Base-by-base conservation (phyloP, 257 asterid species). In the Fraxinus excelsior region DNA sequence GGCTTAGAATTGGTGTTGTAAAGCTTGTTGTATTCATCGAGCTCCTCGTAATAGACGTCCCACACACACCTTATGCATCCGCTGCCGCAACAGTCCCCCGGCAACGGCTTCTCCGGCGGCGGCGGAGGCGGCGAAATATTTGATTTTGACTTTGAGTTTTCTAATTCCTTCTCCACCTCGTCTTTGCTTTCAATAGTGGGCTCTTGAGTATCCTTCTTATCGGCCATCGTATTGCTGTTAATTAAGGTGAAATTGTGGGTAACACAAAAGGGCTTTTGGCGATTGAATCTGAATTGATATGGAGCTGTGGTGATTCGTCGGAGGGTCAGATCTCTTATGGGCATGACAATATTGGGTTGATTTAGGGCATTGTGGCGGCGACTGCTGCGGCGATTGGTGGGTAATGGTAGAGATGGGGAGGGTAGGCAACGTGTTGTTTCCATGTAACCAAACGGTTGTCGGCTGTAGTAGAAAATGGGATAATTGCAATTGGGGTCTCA, bases 61-160 rank as follows among this genome's bases (percentile, higher is more conserved):
- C 97, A 91, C 31, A 91, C 95, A 83, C 97, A 91, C 78, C 90
- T 84, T 44, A 91, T 89, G 74, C 97, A 91, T 68, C 97, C 97
- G 83, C 91, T 90, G 72, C 92, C 97, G 82, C 95, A 91, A 81
- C 97, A 91, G 83, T 90, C 95, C 70, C 88, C 95, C 38, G 95
- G 91, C 84, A 90, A 40, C 70, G 97, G 97, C 87, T 88, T 91
- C 87, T 91, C 95, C 81, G 95, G 93, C 76, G 93, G 91, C n/a
- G 90, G 91, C 80, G 95, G 96, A 77, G 90, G 93, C 76, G 93
- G 86, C n/a, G 90, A 90, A 5, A 84, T 75, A 26, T 80, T 74
- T 70, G 89, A 73, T 72, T 46, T 14, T 16, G 56, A 46, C 56
- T 46, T 46, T 46, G 56, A 46, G n/a, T 84, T 81, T n/a, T 81